Evolutionary conservation across 768 basidiomycete species (phyloP), one percentile per base, ranked within the genome.

Genomic region (Steccherinum ochraceum): DNA sequence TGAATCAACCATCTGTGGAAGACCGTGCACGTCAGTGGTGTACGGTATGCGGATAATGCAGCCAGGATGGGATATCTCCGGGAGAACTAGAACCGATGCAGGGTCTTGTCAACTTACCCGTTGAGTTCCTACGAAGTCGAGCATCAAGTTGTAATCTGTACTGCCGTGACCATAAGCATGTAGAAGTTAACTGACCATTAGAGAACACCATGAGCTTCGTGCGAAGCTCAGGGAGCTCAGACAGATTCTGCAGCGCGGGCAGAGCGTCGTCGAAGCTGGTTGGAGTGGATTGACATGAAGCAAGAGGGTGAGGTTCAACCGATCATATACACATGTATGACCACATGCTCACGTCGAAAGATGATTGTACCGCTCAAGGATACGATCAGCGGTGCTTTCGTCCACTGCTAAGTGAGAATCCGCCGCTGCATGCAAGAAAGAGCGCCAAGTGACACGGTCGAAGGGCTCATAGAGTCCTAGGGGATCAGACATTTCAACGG

Each of bases 131-230:
- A 16, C 30, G 16, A 7, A 35, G 7, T 35, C 30, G 16, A 35
- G 12, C n/a, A n/a, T n/a, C n/a, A n/a, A n/a, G n/a, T n/a, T n/a
- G n/a, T n/a, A n/a, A n/a, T n/a, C n/a, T n/a, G n/a, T n/a, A n/a
- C n/a, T n/a, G n/a, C n/a, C n/a, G n/a, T n/a, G n/a, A n/a, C n/a
- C n/a, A n/a, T n/a, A n/a, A n/a, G n/a, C n/a, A n/a, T n/a, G n/a
- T n/a, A n/a, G n/a, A n/a, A n/a, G n/a, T n/a, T n/a, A n/a, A 50
- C 59, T 7, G 12, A 64, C 65, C 66, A 45, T 67, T 67, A 43
- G 56, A 62, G 58, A 67, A 66, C 11, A 67, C 42, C 12, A 65
- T 40, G 18, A 55, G 21, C 11, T 58, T 27, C 4, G 64, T 48
- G 40, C 55, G 42, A n/a, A n/a, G n/a, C n/a, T n/a, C n/a, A 10